phyloP scores from a whole-genome alignment of 495 filamentous ascomycete genomes.

The Aspergillus leporis region DNA sequence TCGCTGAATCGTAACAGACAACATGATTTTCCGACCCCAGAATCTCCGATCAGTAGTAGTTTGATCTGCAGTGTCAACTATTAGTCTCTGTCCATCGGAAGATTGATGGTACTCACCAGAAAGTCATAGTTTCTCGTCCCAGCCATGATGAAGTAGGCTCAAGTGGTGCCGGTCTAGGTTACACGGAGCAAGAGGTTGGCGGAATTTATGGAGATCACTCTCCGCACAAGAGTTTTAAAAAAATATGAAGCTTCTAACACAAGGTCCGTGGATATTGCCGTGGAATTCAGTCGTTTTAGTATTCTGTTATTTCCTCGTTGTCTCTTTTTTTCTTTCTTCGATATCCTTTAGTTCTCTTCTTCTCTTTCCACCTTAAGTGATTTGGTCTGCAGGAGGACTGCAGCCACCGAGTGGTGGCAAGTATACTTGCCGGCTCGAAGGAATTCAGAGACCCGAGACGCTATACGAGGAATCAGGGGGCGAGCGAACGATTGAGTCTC shows the following conservation, averaged over 20 bases:
- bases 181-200: background rate
- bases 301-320: background rate
- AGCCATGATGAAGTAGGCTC: constrained; percentile 63
- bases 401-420: constrained; percentile 18
- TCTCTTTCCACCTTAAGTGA: background rate
- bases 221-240: background rate
- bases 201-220: background rate
- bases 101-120: constrained; percentile 61
- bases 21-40: constrained; percentile 97
- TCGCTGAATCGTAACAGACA: constrained; percentile 98
- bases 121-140: constrained; percentile 98
- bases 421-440: constrained; percentile 1
- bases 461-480: constrained; percentile 3
- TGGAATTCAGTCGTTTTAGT: background rate
- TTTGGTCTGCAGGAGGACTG: constrained; percentile 14
- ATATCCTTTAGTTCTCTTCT: background rate
- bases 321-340: background rate
- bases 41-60: constrained; percentile 96
- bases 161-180: background rate
- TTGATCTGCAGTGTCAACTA: constrained; percentile 73
- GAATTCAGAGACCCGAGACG: background rate
- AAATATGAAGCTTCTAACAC: background rate
- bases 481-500: background rate
- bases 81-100: constrained; percentile 6
- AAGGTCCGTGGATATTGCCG: background rate